Evolutionary conservation across 2,329 filamentous ascomycete species (phyloP), one percentile per base, ranked within the genome.

Genomic region (Zasmidium angulare): DNA sequence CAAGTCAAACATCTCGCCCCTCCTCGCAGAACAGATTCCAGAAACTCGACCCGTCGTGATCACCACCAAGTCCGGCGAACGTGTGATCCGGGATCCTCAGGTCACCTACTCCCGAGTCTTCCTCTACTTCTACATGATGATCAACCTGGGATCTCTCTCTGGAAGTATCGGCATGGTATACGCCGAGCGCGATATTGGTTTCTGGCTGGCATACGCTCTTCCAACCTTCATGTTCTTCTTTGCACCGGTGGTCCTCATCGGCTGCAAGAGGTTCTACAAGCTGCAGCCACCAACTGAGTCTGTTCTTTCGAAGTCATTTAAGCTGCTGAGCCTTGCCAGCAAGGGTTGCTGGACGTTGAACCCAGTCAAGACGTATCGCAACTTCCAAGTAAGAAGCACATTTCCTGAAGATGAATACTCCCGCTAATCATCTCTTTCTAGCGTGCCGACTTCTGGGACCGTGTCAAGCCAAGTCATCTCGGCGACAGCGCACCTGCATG

Each of bases 1-100:
- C 83, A 93, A 93, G 79, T 84, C 88, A 65, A 93, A 92, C 70
- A 88, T 93, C 51, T 77, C 77, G 11, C 79, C 79, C 3, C 64
- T 81, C 23, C 77, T 81, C 54, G 79, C 78, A 3, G 79, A 81
- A 65, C 79, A 81, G 66, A 75, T 79, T 40, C 71, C 69, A 11
- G 71, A 74, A 17, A 77, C 71, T 7, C 74, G 70, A 9, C 73
- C 75, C 0, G 73, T 73, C 46, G 68, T 81, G 52, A 76, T 74
- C 60, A 71, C 68, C 0, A 55, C 75, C 46, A 66, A 78, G 67
- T 73, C 58, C 69, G 78, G 78, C 52, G 78, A 80, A 68, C 74
- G 76, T 29, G 74, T 80, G 52, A 79, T 81, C 55, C 73, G 77
- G 19, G 78, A 80, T 53, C 78, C 78, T 14, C 68, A 74, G 20